Conservation (phyloP, 495 filamentous ascomycete genomes). For the Jackrogersella multiformis region DNA sequence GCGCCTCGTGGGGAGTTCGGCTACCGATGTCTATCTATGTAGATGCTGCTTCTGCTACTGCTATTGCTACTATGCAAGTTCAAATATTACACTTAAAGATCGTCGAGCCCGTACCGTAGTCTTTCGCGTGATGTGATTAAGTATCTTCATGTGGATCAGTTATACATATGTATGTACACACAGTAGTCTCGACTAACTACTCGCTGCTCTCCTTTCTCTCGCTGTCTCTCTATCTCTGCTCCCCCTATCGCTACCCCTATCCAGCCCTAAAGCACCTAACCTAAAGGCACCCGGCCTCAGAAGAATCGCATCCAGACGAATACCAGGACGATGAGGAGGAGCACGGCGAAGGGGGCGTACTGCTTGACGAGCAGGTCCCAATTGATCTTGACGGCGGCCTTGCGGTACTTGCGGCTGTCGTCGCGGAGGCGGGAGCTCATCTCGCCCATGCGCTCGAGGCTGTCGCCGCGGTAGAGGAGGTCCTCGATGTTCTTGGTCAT, state of each 20-base stretch:
- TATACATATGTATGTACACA: slow-evolving; percentile 39
- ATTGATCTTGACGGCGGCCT: slow-evolving; percentile 94
- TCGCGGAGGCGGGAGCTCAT: slow-evolving; percentile 85
- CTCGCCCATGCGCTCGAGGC: slow-evolving; percentile 96
- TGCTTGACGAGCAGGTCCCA: slow-evolving; percentile 97
- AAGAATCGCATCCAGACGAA: slow-evolving; percentile 96
- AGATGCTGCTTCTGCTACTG: background rate
- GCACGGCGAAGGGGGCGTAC: slow-evolving; percentile 87
- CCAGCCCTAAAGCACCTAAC: background rate
- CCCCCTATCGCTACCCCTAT: background rate
- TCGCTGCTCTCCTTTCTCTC: background rate
- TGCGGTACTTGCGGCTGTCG: slow-evolving; percentile 92
- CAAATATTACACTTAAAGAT: slow-evolving; percentile 11
- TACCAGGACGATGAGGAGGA: slow-evolving; percentile 81
- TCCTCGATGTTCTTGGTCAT: slow-evolving; percentile 99
- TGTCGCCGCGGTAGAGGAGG: slow-evolving; percentile 92
- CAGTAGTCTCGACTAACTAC: background rate
- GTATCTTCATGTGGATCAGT: slow-evolving; percentile 31
- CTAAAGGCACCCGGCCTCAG: slow-evolving; percentile 49
- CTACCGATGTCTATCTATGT: background rate
- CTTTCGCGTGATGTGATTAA: slow-evolving; percentile 10
- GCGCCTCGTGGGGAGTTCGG: background rate
- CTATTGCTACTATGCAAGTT: background rate
- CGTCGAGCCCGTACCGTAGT: too few relatives aligned
- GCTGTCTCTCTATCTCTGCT: too few relatives aligned